These are phyloP conservation scores for Rhynchospora breviuscula DNA, from an alignment of 176 grass and related monocot species.

Conservation along the genomic window DNA sequence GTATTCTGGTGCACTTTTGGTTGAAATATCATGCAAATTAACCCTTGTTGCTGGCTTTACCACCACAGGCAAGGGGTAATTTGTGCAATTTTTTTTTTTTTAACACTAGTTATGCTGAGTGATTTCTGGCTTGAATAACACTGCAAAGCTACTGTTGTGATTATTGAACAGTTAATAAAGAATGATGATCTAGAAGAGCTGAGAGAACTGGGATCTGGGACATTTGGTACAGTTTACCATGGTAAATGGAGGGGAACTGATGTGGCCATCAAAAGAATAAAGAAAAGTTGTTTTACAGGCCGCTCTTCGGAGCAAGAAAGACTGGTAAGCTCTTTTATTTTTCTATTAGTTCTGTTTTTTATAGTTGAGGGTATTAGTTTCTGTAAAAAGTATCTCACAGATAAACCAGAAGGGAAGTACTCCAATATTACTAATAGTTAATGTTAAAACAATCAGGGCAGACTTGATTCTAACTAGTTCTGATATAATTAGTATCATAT, in stretches of 20 bases:
- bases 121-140: background rate
- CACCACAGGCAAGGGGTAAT: background rate
- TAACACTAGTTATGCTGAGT: slow-evolving; percentile 12
- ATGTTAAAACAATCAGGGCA: background rate
- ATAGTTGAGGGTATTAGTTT: background rate
- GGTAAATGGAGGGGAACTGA: slow-evolving; percentile 99
- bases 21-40: slow-evolving; percentile 1
- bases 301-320: slow-evolving; percentile 95
- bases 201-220: slow-evolving; percentile 92
- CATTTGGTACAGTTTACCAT: slow-evolving; percentile 95
- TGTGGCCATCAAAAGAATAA: slow-evolving; percentile 98
- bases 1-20: slow-evolving; percentile 32
- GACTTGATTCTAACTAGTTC: background rate
- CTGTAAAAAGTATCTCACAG: background rate
- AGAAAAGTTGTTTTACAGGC: slow-evolving; percentile 91
- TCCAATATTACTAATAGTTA: background rate
- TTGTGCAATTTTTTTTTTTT: slow-evolving; percentile 17
- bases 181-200: slow-evolving; percentile 96
- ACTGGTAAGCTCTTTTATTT: slow-evolving; percentile 45
- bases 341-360: background rate
- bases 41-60: background rate
- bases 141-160: slow-evolving; percentile 1
- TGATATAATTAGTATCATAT: background rate
- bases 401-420: background rate
- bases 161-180: slow-evolving; percentile 76